Conservation (phyloP, 1,139 yeast genomes). For the Saccharomycopsis hybrid region DNA sequence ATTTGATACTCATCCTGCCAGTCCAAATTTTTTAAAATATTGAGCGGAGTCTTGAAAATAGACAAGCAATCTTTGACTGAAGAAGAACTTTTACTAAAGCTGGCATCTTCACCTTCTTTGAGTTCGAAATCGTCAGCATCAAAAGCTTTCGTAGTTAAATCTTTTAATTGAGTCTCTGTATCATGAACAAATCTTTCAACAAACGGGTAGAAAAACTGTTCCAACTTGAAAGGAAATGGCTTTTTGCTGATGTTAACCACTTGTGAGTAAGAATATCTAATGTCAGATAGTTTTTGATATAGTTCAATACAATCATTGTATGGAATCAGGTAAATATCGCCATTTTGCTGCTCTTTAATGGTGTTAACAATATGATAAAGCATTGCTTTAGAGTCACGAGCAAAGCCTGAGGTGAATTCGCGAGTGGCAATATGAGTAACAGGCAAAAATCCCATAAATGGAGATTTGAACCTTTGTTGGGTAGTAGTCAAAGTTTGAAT, state of each 20-base stretch:
- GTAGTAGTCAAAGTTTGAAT: slow-evolving; percentile 44
- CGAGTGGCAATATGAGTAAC: slow-evolving; percentile 50
- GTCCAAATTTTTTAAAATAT: slow-evolving; percentile 44
- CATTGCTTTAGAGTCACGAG: slow-evolving; percentile 59
- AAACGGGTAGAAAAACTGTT: slow-evolving; percentile 52
- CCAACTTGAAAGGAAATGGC: slow-evolving; percentile 50
- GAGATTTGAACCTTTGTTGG: slow-evolving; percentile 56
- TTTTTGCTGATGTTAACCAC: slow-evolving; percentile 32
- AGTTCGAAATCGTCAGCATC: slow-evolving; percentile 47
- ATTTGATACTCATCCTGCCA: slow-evolving; percentile 62
- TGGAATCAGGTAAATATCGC: slow-evolving; percentile 32
- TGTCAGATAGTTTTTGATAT: slow-evolving; percentile 49
- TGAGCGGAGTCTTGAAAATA: slow-evolving; percentile 52
- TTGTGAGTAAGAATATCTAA: slow-evolving; percentile 49
- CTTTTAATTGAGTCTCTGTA: slow-evolving; percentile 42
- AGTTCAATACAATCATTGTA: slow-evolving; percentile 58
- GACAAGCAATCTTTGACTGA: slow-evolving; percentile 67
- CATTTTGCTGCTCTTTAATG: slow-evolving; percentile 28
- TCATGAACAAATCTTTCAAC: slow-evolving; percentile 50
- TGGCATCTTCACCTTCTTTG: slow-evolving; percentile 4
- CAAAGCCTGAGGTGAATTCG: slow-evolving; percentile 49
- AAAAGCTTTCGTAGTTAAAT: slow-evolving; percentile 50
- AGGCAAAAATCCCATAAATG: slow-evolving; percentile 55
- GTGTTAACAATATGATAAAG: slow-evolving; percentile 47
- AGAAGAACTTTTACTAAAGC: slow-evolving; percentile 33